Evolutionary conservation across 2,329 filamentous ascomycete genomes (phyloP).

Genomic region (Xylariaceae sp.): DNA sequence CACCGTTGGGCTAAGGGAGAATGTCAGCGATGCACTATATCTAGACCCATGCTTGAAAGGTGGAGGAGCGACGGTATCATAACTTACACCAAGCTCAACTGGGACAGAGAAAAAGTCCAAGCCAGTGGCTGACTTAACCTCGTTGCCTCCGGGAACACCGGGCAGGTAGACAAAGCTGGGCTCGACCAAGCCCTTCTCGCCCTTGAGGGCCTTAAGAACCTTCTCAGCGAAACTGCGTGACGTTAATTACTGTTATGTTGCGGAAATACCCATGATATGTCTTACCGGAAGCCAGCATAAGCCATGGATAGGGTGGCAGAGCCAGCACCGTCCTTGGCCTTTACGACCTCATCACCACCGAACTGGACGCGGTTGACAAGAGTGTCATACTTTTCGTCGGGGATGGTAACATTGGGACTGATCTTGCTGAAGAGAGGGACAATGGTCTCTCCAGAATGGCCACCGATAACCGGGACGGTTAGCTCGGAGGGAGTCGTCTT

Average conservation of each 20-base stretch:
- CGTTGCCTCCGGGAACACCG: conserved; percentile 81
- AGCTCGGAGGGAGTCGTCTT: conserved; percentile 76
- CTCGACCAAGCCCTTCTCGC: conserved; percentile 89
- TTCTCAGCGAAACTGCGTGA: conserved; percentile 77
- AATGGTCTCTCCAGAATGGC: conserved; percentile 97
- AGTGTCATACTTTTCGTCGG: conserved; percentile 81
- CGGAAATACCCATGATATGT: conserved; percentile 1
- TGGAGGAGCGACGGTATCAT: not conserved
- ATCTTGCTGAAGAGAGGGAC: conserved; percentile 95
- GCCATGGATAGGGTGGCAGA: conserved; percentile 93
- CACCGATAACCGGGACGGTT: conserved; percentile 87
- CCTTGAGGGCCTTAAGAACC: conserved; percentile 79
- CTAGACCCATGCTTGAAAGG: not conserved
- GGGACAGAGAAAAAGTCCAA: conserved; percentile 94
- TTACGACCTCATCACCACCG: conserved; percentile 93
- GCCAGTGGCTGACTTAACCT: conserved; percentile 76
- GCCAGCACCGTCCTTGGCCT: conserved; percentile 87
- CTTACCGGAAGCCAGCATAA: conserved; percentile 85
- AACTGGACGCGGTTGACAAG: conserved; percentile 96
- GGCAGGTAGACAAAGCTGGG: conserved; percentile 94
- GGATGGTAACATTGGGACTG: conserved; percentile 71
- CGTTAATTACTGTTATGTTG: conserved; percentile 13
- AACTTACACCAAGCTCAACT: conserved; percentile 86
- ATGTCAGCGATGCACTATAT: conserved; percentile 17
- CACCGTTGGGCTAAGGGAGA: conserved; percentile 65